Base-by-base conservation (phyloP, 257 asterid genomes). In the Jasminum sambac region DNA sequence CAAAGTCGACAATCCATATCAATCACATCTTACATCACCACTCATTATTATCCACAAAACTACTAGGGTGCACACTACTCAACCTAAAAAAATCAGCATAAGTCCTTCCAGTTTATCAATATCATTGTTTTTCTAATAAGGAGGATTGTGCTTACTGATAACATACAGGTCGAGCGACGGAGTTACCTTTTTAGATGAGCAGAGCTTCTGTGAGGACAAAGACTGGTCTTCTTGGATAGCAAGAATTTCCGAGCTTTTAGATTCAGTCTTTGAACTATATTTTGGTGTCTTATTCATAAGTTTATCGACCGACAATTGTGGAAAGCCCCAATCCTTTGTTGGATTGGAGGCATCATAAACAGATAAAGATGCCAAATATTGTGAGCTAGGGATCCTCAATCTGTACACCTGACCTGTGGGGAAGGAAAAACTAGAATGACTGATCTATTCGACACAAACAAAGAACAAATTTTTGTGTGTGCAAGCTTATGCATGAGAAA, bases 281-380 rank as follows among this genome's bases (percentile, higher is more conserved):
- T 73, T 71, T 38, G 79, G 74, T 52, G 55, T 69, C 73, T 79
- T 80, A 19, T 82, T 72, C 37, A 58, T 60, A 25, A 69, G 79
- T 63, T 67, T 67, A 77, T 70, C 66, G 26, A 80, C 40, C 42
- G 90, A 88, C 67, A 94, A 74, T 72, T 82, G 87, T 2, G 99
- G 96, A 71, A 86, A 94, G 67, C 87, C 83, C 98, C 98, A 91
- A 50, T 84, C 90, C 79, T 84, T 87, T 11, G 98, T 89, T 57
- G 97, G 98, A 76, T 91, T 77, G 40, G 96, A 85, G 70, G 96
- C 87, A 89, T 91, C 96, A 69, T 88, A 88, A 63, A 68, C 70
- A 16, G 89, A 73, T 55, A 79, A 73, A 64, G 95, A 80, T 68
- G 95, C 85, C 80, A 94, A 71, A 73, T 94, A 84, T 78, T 82